Base-by-base conservation (phyloP, 2,329 filamentous ascomycete genomes). In the Emmonsiellopsis sp. region DNA sequence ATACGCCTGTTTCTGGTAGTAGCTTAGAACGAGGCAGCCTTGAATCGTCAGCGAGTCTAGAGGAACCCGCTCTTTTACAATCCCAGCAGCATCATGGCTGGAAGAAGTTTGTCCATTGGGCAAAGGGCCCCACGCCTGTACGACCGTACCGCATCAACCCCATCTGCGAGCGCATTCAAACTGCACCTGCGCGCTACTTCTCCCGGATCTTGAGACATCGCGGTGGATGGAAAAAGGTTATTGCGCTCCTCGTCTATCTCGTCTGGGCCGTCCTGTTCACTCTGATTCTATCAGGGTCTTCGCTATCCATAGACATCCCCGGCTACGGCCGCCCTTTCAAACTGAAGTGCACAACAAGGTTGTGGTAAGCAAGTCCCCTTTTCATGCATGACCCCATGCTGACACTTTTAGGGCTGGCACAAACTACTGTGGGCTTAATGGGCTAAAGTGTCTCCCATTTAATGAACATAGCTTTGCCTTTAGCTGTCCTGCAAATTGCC, bases 401-500 rank as follows among this genome's bases (percentile, higher is more conserved):
- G 21, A 56, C 44, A 36, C 44, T 33, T 54, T 45, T 32, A 51
- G 52, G 48, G 33, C 13, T 27, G 33, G 21, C 27, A 10, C 44
- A 8, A 75, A 76, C 58, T 66, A 42, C 13, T 51, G 45, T 36
- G 40, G 9, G 6, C 11, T 46, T 40, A 27, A 55, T 59, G 36
- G 56, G n/a, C 14, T 52, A 31, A 17, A 40, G n/a, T 52, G 51
- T 42, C 14, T 50, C 11, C 45, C 13, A 1, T 48, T 50, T 21
- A 10, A 51, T 42, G 27, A 42, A 32, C 34, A 46, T 27, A 32
- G 34, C 6, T 52, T 82, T 57, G 71, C 79, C 0, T 83, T 83
- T 58, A 72, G 78, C 46, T 83, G 80, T 61, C 79, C 80, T 3
- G 77, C 80, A 6, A 76, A 79, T 49, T 83, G 80, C 62, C 73